Evolutionary conservation across 2,329 filamentous ascomycete genomes (phyloP).

Genomic region (Xylariaceae sp.): DNA sequence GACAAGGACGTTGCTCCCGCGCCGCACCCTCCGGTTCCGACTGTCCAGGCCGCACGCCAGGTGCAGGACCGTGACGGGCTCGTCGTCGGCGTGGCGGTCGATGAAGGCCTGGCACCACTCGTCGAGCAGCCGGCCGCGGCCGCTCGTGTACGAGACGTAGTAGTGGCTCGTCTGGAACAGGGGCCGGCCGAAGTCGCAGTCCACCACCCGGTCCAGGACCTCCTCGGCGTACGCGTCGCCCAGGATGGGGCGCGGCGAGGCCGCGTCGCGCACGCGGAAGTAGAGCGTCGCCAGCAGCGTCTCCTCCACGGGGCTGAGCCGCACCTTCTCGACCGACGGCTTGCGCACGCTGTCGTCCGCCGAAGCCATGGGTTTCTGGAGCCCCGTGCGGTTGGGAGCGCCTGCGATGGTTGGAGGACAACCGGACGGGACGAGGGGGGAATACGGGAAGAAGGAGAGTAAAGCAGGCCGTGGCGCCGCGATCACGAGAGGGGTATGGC

Average conservation of each 20-base stretch:
- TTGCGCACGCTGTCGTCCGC: too few relatives aligned
- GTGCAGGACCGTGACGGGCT: constrained; percentile 16
- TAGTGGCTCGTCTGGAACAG: constrained; percentile 7
- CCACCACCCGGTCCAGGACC: constrained; percentile 14
- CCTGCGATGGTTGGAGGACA: too few relatives aligned
- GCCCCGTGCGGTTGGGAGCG: too few relatives aligned
- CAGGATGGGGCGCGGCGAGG: constrained; percentile 9
- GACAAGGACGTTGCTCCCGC: constrained; percentile 3
- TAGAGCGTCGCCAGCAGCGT: constrained; percentile 13
- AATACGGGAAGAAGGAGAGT: too few relatives aligned
- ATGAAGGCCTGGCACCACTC: constrained; percentile 16
- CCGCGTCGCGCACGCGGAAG: constrained; percentile 12
- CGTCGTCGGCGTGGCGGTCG: constrained; percentile 8
- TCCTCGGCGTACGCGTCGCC: constrained; percentile 10
- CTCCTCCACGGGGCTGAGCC: constrained; percentile 14
- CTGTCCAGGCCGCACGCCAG: constrained; percentile 18
- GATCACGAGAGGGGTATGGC: too few relatives aligned
- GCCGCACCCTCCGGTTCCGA: constrained; percentile 10
- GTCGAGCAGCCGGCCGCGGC: constrained; percentile 13
- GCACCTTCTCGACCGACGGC: too few relatives aligned
- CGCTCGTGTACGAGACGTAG: constrained; percentile 11
- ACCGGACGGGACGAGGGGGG: too few relatives aligned
- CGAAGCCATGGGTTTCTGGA: too few relatives aligned
- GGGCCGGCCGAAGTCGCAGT: constrained; percentile 10
- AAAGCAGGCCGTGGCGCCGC: too few relatives aligned